These are phyloP conservation scores for Zarea fungicola DNA, from an alignment of 2,329 filamentous ascomycete genomes.

Conservation along the genomic window DNA sequence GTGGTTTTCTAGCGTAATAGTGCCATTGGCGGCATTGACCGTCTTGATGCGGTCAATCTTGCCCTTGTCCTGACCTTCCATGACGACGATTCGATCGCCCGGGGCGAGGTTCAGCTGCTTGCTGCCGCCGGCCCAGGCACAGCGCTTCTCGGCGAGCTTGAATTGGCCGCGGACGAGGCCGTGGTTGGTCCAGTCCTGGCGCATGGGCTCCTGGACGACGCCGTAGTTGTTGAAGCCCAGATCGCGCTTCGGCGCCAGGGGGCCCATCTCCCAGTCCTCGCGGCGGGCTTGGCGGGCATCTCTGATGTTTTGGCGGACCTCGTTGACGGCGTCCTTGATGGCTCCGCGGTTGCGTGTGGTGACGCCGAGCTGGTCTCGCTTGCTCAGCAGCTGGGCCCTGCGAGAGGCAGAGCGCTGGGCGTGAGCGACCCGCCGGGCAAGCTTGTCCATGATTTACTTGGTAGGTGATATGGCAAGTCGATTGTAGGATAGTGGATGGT, in stretches of 20 bases:
- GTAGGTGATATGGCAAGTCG: conserved; percentile 1
- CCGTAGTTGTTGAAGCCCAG: conserved; percentile 60
- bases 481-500: background rate
- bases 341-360: conserved; percentile 27
- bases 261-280: conserved; percentile 75
- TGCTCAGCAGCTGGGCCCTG: conserved; percentile 35
- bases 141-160: conserved; percentile 37
- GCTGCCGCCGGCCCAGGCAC: conserved; percentile 50
- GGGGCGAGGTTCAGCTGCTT: conserved; percentile 40
- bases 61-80: conserved; percentile 73
- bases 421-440: conserved; percentile 60
- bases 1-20: conserved; percentile 55
- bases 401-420: conserved; percentile 60
- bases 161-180: conserved; percentile 24
- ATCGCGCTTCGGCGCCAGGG: conserved; percentile 72
- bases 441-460: conserved; percentile 66
- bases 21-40: conserved; percentile 50
- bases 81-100: conserved; percentile 64
- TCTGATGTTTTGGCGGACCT: conserved; percentile 31
- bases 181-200: conserved; percentile 31
- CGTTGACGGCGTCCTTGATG: conserved; percentile 24
- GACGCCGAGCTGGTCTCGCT: conserved; percentile 26
- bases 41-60: conserved; percentile 69
- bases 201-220: conserved; percentile 37
- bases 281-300: conserved; percentile 48